Evolutionary conservation across 768 basidiomycete genomes (phyloP), one percentile per base, ranked within the genome.

Genomic region (Brasilioporus rufonigricans): DNA sequence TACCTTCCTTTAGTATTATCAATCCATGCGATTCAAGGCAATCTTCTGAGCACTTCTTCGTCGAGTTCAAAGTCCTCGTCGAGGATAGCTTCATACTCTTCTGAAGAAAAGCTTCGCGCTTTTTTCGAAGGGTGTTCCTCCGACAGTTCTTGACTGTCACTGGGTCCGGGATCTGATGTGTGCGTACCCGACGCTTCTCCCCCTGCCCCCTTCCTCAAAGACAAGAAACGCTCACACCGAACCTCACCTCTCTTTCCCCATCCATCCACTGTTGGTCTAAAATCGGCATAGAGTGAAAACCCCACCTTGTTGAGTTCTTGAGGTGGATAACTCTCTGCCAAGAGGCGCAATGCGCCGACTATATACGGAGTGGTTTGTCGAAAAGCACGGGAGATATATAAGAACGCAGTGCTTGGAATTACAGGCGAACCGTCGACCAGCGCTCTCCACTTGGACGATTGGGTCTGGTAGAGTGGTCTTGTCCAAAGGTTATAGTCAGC

Each of bases 221-320:
- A 78, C 31, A 98, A 75, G 47, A 98, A 87, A 31, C 65, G 82
- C 39, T 77, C 76, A 64, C 89, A 91, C 35, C 77, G 77, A 26
- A 97, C 74, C 61, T 91, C 84, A 4, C 86, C 89, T 52, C 82
- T 80, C 67, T 87, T 82, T 6, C 95, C 95, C 95, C 95, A 98
- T 24, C 82, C 85, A 26, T 83, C 83, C 0, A 85, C 85, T 13
- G 77, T 76, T 11, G 95, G 95, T 54, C 95, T 85, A 70, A 98
- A 97, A 18, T 90, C 87, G 24, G 84, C 81, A 67, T 98, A 98
- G 40, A 98, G 76, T 19, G 78, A 73, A 76, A 89, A 94, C 10
- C 87, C 96, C 52, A 77, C 73, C 44, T 66, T 67, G 63, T 86
- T 88, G 19, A 92, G 75, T 48, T 87, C 84, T 43, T 77, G 66